Conservation (phyloP, 805 yeast genomes). For the Hanseniaspora taiwanica region DNA sequence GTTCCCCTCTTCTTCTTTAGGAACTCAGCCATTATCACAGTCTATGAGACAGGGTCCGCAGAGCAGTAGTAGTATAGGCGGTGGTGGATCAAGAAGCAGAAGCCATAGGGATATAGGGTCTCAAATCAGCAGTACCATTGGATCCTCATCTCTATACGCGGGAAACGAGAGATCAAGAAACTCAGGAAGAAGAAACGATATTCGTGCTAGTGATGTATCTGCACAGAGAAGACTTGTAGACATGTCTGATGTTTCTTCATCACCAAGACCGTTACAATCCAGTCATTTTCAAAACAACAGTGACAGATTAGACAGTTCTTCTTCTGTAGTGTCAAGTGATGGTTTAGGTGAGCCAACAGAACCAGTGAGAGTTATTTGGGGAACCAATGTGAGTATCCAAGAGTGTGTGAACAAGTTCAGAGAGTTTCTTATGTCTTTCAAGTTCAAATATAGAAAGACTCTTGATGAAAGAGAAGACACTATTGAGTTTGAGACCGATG, state of each 20-base stretch:
- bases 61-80: neutral
- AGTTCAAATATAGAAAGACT: slow-evolving; percentile 53
- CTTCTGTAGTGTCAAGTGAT: slow-evolving; percentile 5
- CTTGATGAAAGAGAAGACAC: slow-evolving; percentile 25
- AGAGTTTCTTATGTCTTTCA: slow-evolving; percentile 73
- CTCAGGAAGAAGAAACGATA: slow-evolving; percentile 53
- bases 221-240: slow-evolving; percentile 60
- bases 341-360: slow-evolving; percentile 32
- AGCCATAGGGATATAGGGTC: slow-evolving; percentile 5
- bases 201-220: slow-evolving; percentile 58
- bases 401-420: slow-evolving; percentile 74
- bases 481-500: slow-evolving; percentile 37
- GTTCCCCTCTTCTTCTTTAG: slow-evolving; percentile 32
- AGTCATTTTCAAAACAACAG: neutral
- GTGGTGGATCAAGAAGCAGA: slow-evolving; percentile 5
- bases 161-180: neutral
- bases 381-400: slow-evolving; percentile 88
- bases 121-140: slow-evolving; percentile 15
- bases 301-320: slow-evolving; percentile 1
- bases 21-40: slow-evolving; percentile 9
- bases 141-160: slow-evolving; percentile 31
- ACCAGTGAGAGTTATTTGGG: slow-evolving; percentile 92
- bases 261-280: slow-evolving; percentile 4
- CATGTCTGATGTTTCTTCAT: slow-evolving; percentile 24
- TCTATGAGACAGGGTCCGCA: slow-evolving; percentile 7